Percentiles rank a stretch among this genome's conserved stretches.
Evolutionary conservation across 306 rosid genomes (phyloP).

Genomic region (Gastrolobium villosum): DNA sequence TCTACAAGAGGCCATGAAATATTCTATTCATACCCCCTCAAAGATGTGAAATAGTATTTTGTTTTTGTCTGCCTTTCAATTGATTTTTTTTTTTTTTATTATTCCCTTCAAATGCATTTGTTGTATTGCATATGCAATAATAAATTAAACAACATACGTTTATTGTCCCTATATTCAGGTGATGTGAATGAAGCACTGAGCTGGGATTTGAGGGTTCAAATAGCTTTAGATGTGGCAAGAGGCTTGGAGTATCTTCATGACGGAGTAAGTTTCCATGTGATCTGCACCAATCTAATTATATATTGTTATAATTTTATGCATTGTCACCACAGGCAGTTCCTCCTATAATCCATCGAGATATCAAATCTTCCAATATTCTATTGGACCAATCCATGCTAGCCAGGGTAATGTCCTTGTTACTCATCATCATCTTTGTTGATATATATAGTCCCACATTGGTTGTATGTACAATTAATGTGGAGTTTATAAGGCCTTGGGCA

Average conservation of each 20-base stretch:
- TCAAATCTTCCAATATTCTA: constrained; percentile 75
- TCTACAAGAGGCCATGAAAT: not conserved
- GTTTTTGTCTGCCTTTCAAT: not conserved
- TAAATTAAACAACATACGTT: not conserved
- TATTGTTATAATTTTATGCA: not conserved
- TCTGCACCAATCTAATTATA: constrained; percentile 5
- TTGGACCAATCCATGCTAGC: constrained; percentile 81
- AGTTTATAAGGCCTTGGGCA: no score
- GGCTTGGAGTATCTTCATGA: constrained; percentile 90
- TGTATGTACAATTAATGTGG: no score
- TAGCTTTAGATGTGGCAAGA: constrained; percentile 76
- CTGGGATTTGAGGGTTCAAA: constrained; percentile 75
- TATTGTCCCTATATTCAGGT: constrained; percentile 48
- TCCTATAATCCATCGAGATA: constrained; percentile 78
- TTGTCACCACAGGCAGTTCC: constrained; percentile 74
- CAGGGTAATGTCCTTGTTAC: constrained; percentile 58
- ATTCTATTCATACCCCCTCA: not conserved
- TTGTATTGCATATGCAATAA: no score
- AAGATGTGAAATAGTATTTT: not conserved
- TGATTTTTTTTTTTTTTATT: not conserved
- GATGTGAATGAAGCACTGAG: constrained; percentile 56
- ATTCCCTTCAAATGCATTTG: no score
- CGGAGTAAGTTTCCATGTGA: constrained; percentile 63
- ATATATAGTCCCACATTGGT: no score
- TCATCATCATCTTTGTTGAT: no score